Evolutionary conservation across 2,329 filamentous ascomycete genomes (phyloP).

Genomic region (Trichophaea hybrida): DNA sequence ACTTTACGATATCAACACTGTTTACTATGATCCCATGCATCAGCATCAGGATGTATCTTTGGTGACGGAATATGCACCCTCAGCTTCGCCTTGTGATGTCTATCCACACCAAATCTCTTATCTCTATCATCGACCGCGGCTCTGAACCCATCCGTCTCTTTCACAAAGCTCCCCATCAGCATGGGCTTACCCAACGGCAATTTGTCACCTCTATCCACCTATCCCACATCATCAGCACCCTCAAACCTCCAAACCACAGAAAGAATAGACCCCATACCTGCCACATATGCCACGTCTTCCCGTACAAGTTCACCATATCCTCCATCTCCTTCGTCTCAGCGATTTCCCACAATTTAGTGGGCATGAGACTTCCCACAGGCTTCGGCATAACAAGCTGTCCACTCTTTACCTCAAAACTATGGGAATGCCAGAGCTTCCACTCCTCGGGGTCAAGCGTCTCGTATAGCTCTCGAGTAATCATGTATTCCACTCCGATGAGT

Average conservation of each 20-base stretch:
- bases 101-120: slow-evolving; percentile 36
- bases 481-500: slow-evolving; percentile 74
- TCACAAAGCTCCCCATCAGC: slow-evolving; percentile 42
- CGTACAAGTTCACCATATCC: slow-evolving; percentile 58
- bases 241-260: neutral
- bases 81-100: slow-evolving; percentile 34
- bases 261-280: slow-evolving; percentile 36
- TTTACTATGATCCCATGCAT: slow-evolving; percentile 16
- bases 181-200: slow-evolving; percentile 41
- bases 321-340: slow-evolving; percentile 73
- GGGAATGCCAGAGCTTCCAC: slow-evolving; percentile 65
- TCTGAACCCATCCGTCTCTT: slow-evolving; percentile 39
- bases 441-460: slow-evolving; percentile 50
- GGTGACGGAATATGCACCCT: slow-evolving; percentile 35
- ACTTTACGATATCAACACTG: neutral
- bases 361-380: slow-evolving; percentile 34
- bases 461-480: slow-evolving; percentile 60
- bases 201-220: slow-evolving; percentile 47
- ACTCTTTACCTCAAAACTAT: slow-evolving; percentile 58
- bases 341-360: slow-evolving; percentile 52
- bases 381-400: slow-evolving; percentile 70
- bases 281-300: slow-evolving; percentile 78
- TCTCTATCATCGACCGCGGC: slow-evolving; percentile 36
- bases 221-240: neutral
- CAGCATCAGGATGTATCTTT: slow-evolving; percentile 31